Evolutionary conservation across 2,329 filamentous ascomycete species (phyloP).

Genomic region (Cadophora sp.): DNA sequence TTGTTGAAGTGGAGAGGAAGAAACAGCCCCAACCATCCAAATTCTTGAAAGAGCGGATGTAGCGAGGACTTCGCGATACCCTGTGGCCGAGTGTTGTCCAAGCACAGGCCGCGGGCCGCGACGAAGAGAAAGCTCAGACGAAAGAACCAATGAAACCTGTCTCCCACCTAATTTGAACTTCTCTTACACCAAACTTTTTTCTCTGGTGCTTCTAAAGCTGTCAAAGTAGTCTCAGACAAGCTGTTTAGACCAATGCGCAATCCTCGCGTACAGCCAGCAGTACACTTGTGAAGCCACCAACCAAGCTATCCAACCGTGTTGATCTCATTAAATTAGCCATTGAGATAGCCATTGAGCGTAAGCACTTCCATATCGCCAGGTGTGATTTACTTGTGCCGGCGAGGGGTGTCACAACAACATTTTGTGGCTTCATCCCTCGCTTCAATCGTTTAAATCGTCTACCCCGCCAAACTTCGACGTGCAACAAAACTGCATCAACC

Average conservation of each 20-base stretch:
- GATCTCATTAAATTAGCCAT: too few relatives aligned
- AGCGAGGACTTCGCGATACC: not conserved
- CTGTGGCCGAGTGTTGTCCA: not conserved
- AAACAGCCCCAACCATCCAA: not conserved
- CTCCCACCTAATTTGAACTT: not conserved
- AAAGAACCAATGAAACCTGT: not conserved
- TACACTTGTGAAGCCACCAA: too few relatives aligned
- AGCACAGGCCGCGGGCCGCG: not conserved
- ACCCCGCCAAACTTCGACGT: not conserved
- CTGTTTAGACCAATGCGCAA: not conserved
- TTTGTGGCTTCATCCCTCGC: not conserved
- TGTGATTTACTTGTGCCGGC: not conserved
- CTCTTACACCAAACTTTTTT: too few relatives aligned
- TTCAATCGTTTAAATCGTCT: constrained; percentile 7
- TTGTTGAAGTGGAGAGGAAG: not conserved
- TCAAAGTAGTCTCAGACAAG: too few relatives aligned
- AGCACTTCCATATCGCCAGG: not conserved
- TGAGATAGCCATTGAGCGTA: too few relatives aligned
- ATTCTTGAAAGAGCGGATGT: not conserved
- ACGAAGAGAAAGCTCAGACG: not conserved
- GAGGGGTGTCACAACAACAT: not conserved
- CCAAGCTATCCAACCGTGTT: too few relatives aligned
- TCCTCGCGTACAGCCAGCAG: too few relatives aligned
- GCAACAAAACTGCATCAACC: not conserved
- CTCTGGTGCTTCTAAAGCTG: not conserved